A percentile compares a stretch with the other conserved stretches of the same genome.
These are phyloP conservation scores for Fragilaria crotonensis DNA, from an alignment of 108 stramenopile species.

Conservation along the genomic window DNA sequence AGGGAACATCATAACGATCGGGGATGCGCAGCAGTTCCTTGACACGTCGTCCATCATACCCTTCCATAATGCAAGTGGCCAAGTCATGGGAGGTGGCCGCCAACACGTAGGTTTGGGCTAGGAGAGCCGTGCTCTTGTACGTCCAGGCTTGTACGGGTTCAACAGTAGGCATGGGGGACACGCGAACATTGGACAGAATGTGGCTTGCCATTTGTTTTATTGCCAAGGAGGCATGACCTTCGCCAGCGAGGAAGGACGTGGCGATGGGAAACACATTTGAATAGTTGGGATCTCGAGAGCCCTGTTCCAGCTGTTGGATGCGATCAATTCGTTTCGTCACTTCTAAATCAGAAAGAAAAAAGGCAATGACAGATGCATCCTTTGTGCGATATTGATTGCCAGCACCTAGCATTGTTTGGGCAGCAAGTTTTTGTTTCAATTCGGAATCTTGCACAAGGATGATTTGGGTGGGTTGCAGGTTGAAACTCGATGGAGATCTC, in stretches of 20 bases:
- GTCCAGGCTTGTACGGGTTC: constrained; percentile 69
- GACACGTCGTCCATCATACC: constrained; percentile 54
- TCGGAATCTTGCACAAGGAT: constrained; percentile 47
- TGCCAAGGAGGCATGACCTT: constrained; percentile 56
- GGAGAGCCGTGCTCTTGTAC: constrained; percentile 62
- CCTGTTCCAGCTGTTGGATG: constrained; percentile 50
- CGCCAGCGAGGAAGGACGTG: constrained; percentile 64
- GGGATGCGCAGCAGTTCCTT: constrained; percentile 62
- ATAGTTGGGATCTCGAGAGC: constrained; percentile 52
- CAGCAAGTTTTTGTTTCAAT: constrained; percentile 41
- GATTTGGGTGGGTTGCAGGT: constrained; percentile 78
- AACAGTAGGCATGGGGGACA: constrained; percentile 55
- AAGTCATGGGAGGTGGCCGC: constrained; percentile 64
- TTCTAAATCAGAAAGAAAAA: constrained; percentile 72
- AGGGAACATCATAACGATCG: constrained; percentile 63
- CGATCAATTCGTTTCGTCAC: constrained; percentile 57
- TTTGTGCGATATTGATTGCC: constrained; percentile 70
- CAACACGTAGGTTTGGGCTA: constrained; percentile 48
- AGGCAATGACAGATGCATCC: constrained; percentile 62
- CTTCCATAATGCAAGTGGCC: constrained; percentile 75
- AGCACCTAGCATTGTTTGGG: constrained; percentile 66
- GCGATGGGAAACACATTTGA: constrained; percentile 51
- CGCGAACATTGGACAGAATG: constrained; percentile 35
- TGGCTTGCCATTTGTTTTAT: constrained; percentile 48
- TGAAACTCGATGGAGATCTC: constrained; percentile 78